A percentile compares a stretch with the other conserved stretches of the same genome.
Evolutionary conservation across 139 green algal species (phyloP).

Genomic region (Picochlorum sp.): DNA sequence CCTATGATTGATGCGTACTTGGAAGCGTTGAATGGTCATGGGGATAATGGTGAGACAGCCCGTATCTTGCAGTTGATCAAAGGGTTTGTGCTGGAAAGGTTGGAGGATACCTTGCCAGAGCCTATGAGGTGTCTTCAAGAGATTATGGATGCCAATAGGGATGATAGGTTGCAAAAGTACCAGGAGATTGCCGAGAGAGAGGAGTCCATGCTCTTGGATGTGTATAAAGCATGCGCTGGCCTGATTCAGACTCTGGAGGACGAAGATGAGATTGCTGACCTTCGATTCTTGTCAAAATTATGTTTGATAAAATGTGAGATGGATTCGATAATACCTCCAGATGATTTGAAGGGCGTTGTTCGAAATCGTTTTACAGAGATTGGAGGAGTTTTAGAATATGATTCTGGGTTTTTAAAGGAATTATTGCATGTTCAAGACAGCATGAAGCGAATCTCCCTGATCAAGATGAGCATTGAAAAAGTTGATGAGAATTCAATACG

Average conservation of each 20-base stretch:
- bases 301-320: conserved; percentile 15
- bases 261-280: not conserved
- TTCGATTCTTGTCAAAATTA: conserved; percentile 9
- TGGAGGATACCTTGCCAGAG: conserved; percentile 7
- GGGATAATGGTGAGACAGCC: not conserved
- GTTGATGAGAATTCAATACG: conserved; percentile 7
- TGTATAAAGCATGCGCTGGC: not conserved
- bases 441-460: conserved; percentile 5
- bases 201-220: too few relatives aligned
- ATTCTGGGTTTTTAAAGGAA: conserved; percentile 10
- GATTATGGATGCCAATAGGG: not conserved
- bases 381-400: not conserved
- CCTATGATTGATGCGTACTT: conserved; percentile 10
- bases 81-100: conserved; percentile 10
- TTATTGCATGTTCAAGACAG: conserved; percentile 7
- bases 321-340: not conserved
- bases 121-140: conserved; percentile 18
- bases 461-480: conserved; percentile 5
- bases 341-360: not conserved
- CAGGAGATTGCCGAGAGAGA: too few relatives aligned
- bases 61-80: conserved; percentile 15
- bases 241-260: not conserved
- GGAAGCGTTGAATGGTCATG: not conserved
- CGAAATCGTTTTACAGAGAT: conserved; percentile 7
- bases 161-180: too few relatives aligned